Base-by-base conservation (phyloP, 495 filamentous ascomycete species). In the Physcia stellaris region DNA sequence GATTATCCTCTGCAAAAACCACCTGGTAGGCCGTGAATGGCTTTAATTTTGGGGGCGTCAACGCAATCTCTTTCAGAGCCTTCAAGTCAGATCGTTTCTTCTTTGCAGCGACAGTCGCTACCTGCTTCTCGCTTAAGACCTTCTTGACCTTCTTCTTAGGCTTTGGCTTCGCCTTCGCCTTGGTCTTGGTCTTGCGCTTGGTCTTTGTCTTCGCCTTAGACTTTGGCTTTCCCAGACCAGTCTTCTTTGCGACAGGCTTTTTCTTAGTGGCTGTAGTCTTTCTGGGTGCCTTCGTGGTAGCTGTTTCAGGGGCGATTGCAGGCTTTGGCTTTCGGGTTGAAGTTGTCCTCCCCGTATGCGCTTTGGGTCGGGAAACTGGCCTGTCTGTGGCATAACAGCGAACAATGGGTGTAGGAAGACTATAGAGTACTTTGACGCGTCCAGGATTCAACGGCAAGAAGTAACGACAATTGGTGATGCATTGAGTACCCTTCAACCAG, bases 41-140 rank as follows among this genome's bases (percentile, higher is more conserved):
- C 6, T 52, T 27, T 36, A 33, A 42, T 45, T 54, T 54, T 3
- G 65, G 64, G 4, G 52, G 46, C 4, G 45, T 15, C 26, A 71
- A 49, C 3, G 58, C 55, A 24, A 44, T 44, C 7, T 24, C 37
- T 42, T 63, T 62, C 23, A 66, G 53, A 10, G 56, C 28, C 18
- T 46, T 56, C 15, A 62, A 38, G 0, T 47, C 45, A 5, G 46
- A 30, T 13, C 29, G 49, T 13, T 34, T 26, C 22, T 56, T 26
- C 16, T 44, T 24, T 21, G 34, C 40, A n/a, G 9, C 13, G 2
- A 12, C 27, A 7, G 10, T 19, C n/a, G 28, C 29, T 18, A 45
- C 48, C 42, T 51, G 44, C 4, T n/a, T 22, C 32, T 54, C 49
- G 28, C 56, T 55, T 35, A 62, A 44, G 35, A 52, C 42, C 19